These are phyloP conservation scores for Ilyonectria robusta DNA, from an alignment of 2,329 filamentous ascomycete genomes.

Conservation along the genomic window DNA sequence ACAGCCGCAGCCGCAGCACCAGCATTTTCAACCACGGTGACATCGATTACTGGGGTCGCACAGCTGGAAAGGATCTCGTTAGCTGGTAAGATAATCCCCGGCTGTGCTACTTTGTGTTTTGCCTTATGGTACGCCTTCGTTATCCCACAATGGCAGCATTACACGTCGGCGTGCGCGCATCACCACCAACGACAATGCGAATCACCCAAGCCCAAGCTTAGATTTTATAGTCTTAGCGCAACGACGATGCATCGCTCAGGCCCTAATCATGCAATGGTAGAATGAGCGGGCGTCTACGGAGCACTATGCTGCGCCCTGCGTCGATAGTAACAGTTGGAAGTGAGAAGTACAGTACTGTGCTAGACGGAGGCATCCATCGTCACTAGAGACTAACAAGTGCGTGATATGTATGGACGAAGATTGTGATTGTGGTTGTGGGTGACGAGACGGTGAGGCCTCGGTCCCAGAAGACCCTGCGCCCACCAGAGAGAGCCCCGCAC, in stretches of 20 bases:
- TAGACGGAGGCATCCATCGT: background rate
- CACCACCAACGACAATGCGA: conserved; percentile 6
- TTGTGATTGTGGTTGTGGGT: background rate
- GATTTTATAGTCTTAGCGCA: conserved; percentile 15
- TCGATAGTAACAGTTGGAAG: background rate
- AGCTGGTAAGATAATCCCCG: conserved; percentile 7
- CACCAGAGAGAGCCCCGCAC: background rate
- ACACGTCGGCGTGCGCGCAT: background rate
- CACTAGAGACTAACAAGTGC: background rate
- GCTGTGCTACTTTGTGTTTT: conserved; percentile 1
- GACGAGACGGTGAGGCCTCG: background rate
- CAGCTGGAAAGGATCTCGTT: background rate
- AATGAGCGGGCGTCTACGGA: conserved; percentile 19
- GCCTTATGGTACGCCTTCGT: conserved; percentile 5
- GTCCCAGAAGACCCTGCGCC: background rate
- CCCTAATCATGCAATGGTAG: conserved; percentile 23
- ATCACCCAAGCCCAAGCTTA: conserved; percentile 16
- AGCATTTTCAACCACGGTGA: background rate
- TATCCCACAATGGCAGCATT: conserved; percentile 4
- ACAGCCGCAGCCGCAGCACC: background rate
- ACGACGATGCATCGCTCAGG: conserved; percentile 17
- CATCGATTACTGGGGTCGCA: background rate
- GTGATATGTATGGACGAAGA: background rate
- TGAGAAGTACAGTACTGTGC: background rate
- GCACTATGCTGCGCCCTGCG: conserved; percentile 5